Percentiles rank a stretch among this genome's conserved stretches.
phyloP scores from a whole-genome alignment of 495 filamentous ascomycete genomes.

The Xylaria palmicola region DNA sequence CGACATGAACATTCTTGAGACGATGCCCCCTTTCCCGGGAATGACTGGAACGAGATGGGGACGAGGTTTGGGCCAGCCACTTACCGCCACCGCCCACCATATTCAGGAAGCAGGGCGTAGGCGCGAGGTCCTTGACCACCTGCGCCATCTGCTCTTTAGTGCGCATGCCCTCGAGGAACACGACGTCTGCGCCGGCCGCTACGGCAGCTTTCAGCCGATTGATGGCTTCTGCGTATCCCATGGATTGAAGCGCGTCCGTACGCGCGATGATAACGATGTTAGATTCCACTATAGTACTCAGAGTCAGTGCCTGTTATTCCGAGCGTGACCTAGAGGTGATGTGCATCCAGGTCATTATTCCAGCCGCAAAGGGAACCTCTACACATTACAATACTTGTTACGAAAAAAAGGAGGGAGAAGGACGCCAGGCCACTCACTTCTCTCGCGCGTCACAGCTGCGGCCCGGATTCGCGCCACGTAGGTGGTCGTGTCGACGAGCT shows the following conservation, averaged over 20 bases:
- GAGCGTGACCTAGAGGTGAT: too few relatives aligned
- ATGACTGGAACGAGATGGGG: not conserved
- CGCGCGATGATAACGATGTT: conserved; percentile 70
- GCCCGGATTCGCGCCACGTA: conserved; percentile 57
- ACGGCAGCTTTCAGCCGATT: conserved; percentile 54
- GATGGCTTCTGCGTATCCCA: conserved; percentile 63
- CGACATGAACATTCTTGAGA: not conserved
- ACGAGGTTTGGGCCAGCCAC: not conserved
- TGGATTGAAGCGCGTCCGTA: conserved; percentile 63
- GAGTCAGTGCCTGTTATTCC: too few relatives aligned
- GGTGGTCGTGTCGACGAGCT: conserved; percentile 52
- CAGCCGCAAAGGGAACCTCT: too few relatives aligned
- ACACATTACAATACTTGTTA: too few relatives aligned
- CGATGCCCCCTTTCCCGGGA: too few relatives aligned
- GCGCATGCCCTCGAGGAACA: conserved; percentile 63
- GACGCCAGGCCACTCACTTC: too few relatives aligned
- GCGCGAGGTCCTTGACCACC: conserved; percentile 51
- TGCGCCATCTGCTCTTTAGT: conserved; percentile 52
- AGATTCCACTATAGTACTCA: too few relatives aligned
- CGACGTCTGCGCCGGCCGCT: conserved; percentile 61
- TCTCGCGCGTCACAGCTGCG: conserved; percentile 30
- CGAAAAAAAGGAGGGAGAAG: too few relatives aligned
- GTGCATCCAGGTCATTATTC: too few relatives aligned
- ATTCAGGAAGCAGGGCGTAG: conserved; percentile 59
- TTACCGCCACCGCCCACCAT: conserved; percentile 57